Base-by-base conservation (phyloP, 1,139 yeast genomes). In the Spathaspora sp. region DNA sequence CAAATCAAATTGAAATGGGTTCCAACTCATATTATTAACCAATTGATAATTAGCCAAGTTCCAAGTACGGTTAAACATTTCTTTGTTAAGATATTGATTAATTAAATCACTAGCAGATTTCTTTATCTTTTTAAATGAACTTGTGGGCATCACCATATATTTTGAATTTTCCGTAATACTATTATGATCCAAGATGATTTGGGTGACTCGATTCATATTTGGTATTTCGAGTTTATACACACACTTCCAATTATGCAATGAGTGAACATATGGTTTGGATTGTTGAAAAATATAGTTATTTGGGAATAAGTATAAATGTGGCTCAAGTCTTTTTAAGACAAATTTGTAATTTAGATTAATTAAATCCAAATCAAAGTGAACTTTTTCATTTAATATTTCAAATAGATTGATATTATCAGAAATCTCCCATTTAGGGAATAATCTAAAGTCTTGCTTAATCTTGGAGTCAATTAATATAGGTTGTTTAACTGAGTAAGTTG, bases 11-110 rank as follows among this genome's bases (percentile, higher is more conserved):
- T 8, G 27, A 15, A 47, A 45, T 10, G 52, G 52, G 23, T 42
- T 49, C 52, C 52, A 49, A 13, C 40, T 23, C 51, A 49, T 43
- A 18, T 42, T 43, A 36, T 42, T 29, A 33, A 43, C 41, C 15
- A 47, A 34, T 20, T 47, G 43, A 33, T 43, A 40, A 16, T 38
- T 42, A 6, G 47, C 42, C 16, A 49, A 38, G 20, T 43, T 37
- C 52, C 52, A 49, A 2, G 20, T 29, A 3, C 17, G n/a, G n/a
- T n/a, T 20, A 7, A 31, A 11, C 20, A 16, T 40, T 7, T 18
- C 9, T 2, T 39, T 38, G 9, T 33, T 42, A 31, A 41, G 40
- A 13, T 37, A 38, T 8, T 38, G 43, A 11, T n/a, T 7, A 7
- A 44, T 25, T 1, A 18, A 11, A 23, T 26, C 24, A 2, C 8